phyloP scores from a whole-genome alignment of 257 asterid genomes.

The Eucommia ulmoides region DNA sequence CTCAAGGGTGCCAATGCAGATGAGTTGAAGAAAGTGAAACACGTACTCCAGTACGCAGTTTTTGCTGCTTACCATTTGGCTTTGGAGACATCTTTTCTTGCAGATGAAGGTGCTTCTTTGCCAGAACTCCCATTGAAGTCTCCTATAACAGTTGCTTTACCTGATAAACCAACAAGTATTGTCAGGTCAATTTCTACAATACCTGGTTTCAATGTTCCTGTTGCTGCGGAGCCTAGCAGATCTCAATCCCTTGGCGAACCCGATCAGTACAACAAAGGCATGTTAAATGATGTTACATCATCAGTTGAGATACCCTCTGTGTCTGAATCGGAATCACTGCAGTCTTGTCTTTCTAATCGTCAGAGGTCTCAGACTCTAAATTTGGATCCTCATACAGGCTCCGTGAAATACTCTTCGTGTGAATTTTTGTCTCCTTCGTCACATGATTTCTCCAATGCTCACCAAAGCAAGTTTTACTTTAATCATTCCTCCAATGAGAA shows the following conservation, averaged over 20 bases:
- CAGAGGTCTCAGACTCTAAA: constrained; percentile 19
- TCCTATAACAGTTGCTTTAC: constrained; percentile 54
- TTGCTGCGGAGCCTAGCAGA: constrained; percentile 18
- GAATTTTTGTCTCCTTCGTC: constrained; percentile 1
- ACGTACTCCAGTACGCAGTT: constrained; percentile 50
- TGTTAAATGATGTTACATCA: constrained; percentile 12
- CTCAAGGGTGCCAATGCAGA: constrained; percentile 79
- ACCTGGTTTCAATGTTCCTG: constrained; percentile 26
- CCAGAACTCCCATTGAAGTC: constrained; percentile 53
- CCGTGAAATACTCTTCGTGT: background rate
- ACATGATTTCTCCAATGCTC: constrained; percentile 16
- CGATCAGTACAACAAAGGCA: constrained; percentile 19
- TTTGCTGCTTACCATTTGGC: constrained; percentile 82
- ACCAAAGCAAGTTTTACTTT: constrained; percentile 23
- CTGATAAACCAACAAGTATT: constrained; percentile 39
- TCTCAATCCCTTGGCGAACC: constrained; percentile 10
- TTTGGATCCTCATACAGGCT: constrained; percentile 10
- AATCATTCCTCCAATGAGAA: constrained; percentile 17
- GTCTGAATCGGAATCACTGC: constrained; percentile 10
- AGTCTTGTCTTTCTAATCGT: constrained; percentile 14
- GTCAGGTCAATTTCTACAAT: constrained; percentile 54
- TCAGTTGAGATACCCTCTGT: constrained; percentile 15
- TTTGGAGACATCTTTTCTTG: constrained; percentile 73
- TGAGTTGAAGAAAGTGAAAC: constrained; percentile 65
- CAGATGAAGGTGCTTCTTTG: constrained; percentile 75